These are phyloP conservation scores for Emydomyces testavorans DNA, from an alignment of 2,329 filamentous ascomycete species.

Conservation along the genomic window DNA sequence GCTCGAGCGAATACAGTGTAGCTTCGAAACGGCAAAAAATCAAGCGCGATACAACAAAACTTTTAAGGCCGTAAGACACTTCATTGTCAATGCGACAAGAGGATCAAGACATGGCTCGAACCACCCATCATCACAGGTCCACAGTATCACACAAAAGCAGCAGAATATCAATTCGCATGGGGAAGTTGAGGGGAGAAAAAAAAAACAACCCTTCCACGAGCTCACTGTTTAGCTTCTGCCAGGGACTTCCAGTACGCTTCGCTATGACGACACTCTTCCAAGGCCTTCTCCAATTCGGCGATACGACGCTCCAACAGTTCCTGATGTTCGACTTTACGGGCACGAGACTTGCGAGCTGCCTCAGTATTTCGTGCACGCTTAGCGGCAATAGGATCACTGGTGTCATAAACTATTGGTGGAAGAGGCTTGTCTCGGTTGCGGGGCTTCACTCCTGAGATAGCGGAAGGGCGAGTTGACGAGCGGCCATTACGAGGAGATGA, in stretches of 20 bases:
- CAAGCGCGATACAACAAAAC: no score
- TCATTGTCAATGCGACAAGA: conserved; percentile 15
- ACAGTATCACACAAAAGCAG: conserved; percentile 15
- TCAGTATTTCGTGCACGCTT: conserved; percentile 92
- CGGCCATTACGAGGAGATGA: conserved; percentile 31
- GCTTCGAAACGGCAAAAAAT: not conserved
- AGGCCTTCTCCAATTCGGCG: conserved; percentile 48
- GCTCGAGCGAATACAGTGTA: not conserved
- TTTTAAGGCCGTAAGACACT: not conserved
- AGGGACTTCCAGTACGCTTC: conserved; percentile 32
- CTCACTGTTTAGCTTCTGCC: conserved; percentile 21
- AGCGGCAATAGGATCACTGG: conserved; percentile 61
- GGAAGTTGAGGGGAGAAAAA: conserved; percentile 11
- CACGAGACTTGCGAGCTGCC: conserved; percentile 83
- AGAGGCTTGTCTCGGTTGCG: conserved; percentile 72
- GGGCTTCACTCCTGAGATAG: conserved; percentile 56
- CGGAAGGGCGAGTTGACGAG: conserved; percentile 51
- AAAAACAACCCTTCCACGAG: conserved; percentile 12
- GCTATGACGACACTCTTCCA: conserved; percentile 26
- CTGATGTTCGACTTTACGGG: conserved; percentile 68
- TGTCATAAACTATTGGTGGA: conserved; percentile 66
- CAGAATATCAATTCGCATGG: not conserved
- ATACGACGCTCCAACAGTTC: conserved; percentile 65
- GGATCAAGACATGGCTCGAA: conserved; percentile 24
- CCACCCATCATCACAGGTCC: conserved; percentile 28